phyloP scores from a whole-genome alignment of 768 basidiomycete species.

The Exsudoporus frostii region DNA sequence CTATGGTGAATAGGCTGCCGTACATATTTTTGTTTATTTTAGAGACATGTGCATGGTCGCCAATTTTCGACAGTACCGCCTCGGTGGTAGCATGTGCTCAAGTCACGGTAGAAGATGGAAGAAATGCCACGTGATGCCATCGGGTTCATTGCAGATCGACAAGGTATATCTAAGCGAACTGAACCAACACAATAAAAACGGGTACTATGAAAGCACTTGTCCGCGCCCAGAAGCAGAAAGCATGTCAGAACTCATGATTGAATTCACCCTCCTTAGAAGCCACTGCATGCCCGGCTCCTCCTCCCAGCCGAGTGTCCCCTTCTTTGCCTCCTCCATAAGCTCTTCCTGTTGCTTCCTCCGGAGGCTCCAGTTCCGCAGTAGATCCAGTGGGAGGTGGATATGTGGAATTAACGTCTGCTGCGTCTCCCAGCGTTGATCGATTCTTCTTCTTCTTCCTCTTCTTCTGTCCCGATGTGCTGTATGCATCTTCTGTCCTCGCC shows the following conservation, averaged over 20 bases:
- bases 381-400: conserved; percentile 35
- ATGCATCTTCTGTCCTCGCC: conserved; percentile 85
- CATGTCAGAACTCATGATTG: conserved; percentile 58
- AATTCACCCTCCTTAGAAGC: conserved; percentile 50
- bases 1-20: background rate
- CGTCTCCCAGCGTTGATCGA: conserved; percentile 40
- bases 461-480: conserved; percentile 44
- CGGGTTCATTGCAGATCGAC: background rate
- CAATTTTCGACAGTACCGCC: too few species aligned
- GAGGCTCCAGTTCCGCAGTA: conserved; percentile 45
- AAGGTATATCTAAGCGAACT: conserved; percentile 4
- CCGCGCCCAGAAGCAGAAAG: background rate
- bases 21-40: background rate
- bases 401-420: conserved; percentile 27
- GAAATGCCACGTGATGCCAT: too few species aligned
- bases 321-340: conserved; percentile 44
- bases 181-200: conserved; percentile 1
- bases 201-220: conserved; percentile 7
- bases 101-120: too few species aligned
- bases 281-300: conserved; percentile 15
- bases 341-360: conserved; percentile 74
- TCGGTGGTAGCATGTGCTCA: too few species aligned
- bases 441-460: conserved; percentile 63
- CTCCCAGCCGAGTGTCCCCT: conserved; percentile 5
- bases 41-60: background rate